A percentile compares a stretch with the other conserved stretches of the same genome.
Conservation (phyloP, 257 asterid species). For the Jaltomata sinuosa region DNA sequence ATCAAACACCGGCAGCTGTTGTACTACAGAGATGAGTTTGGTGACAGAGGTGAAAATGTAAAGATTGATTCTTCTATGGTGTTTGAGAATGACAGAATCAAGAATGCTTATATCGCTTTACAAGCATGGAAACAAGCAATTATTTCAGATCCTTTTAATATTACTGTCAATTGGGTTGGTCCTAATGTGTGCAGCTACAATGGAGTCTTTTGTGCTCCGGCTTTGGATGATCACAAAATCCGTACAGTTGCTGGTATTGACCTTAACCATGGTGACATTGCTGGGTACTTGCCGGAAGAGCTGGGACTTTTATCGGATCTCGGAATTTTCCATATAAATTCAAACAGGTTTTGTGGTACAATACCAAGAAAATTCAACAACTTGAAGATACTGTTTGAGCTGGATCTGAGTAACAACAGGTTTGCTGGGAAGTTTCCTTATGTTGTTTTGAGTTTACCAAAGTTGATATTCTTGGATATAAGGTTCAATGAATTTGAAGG, state of each 20-base stretch:
- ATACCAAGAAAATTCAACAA: constrained; percentile 48
- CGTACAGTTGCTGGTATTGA: constrained; percentile 74
- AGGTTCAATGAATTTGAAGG: constrained; percentile 86
- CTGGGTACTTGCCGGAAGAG: constrained; percentile 82
- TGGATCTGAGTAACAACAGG: constrained; percentile 79
- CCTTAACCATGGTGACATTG: constrained; percentile 85
- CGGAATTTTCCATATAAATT: constrained; percentile 68
- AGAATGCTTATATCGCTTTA: constrained; percentile 69
- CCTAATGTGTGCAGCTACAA: constrained; percentile 65
- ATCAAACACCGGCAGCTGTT: constrained; percentile 59
- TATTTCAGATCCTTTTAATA: constrained; percentile 67
- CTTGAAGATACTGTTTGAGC: constrained; percentile 53
- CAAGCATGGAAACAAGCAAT: constrained; percentile 89
- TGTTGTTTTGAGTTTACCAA: constrained; percentile 63
- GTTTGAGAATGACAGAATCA: constrained; percentile 54
- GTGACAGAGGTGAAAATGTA: constrained; percentile 66
- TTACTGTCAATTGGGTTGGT: constrained; percentile 63
- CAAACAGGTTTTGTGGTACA: constrained; percentile 76
- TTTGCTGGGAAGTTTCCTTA: constrained; percentile 82
- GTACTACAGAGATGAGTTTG: constrained; percentile 70
- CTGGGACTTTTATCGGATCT: constrained; percentile 78
- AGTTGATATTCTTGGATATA: constrained; percentile 50
- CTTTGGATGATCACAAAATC: constrained; percentile 40
- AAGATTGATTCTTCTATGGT: constrained; percentile 54
- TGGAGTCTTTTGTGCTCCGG: constrained; percentile 66